Evolutionary conservation across 345 rosid genomes (phyloP), one percentile per base, ranked within the genome.

Genomic region (Laguncularia racemosa): DNA sequence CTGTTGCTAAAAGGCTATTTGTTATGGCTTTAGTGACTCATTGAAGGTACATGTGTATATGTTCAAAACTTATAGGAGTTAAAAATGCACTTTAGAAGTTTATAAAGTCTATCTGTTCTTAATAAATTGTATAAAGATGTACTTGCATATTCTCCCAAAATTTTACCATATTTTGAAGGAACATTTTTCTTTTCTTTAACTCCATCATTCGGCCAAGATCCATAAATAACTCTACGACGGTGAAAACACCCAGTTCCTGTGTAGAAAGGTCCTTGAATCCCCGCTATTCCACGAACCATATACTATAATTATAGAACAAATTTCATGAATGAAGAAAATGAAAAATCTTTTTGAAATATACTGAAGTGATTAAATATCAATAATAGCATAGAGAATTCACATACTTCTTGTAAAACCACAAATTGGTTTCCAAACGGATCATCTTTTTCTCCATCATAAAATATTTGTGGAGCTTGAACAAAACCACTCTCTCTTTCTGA

Each of bases 191-290:
- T 71, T 54, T 62, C 28, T 12, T 43, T 38, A 45, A 60, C 61
- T 20, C 52, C 14, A 13, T 76, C 76, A 0, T 71, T 59, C 0
- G 84, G 73, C 52, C 71, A 61, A 1, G 67, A 40, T 14, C 89
- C 87, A 18, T 84, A 87, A 6, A 87, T 78, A 15, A 83, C 81
- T 77, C 79, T 73, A 63, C 87, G 66, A 50, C 79, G 75, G 18
- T 76, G 89, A 38, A 90, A 75, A 16, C 89, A 69, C 53, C 93
- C 91, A 2, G 95, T 62, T 2, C 91, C 95, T 0, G 1, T 43
- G 15, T 87, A 90, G 1, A 16, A 4, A 1, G 83, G 61, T 40
- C 87, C 91, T 73, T 81, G 89, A 50, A 83, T 55, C 50, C 86
- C 93, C 2, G 44, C 75, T 1, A 78, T 10, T 50, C 96, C 96